phyloP scores from a whole-genome alignment of 805 yeast species.

The Jamesozyma gamospora region DNA sequence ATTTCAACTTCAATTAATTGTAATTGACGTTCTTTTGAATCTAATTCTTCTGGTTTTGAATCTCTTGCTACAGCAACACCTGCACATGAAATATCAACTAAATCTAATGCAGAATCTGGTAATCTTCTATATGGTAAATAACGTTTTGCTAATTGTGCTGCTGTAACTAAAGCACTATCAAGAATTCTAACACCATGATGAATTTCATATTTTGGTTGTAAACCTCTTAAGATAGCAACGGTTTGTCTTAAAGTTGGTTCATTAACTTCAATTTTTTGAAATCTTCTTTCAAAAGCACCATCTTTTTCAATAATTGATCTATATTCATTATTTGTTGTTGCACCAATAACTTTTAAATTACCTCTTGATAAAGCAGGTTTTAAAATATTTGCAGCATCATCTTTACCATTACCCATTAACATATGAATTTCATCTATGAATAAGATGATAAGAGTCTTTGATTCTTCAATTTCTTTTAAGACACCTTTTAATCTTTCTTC shows the following conservation, averaged over 20 bases:
- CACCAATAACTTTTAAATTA: conserved; percentile 86
- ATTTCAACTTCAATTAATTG: conserved; percentile 93
- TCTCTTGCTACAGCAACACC: conserved; percentile 91
- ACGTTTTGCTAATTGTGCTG: conserved; percentile 81
- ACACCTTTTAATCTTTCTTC: conserved; percentile 81
- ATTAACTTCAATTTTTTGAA: conserved; percentile 74
- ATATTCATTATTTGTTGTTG: conserved; percentile 91
- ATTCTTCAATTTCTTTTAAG: conserved; percentile 65
- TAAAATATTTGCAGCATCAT: conserved; percentile 86
- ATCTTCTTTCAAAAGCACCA: conserved; percentile 88
- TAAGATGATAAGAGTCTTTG: conserved; percentile 72
- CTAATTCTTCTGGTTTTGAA: conserved; percentile 91
- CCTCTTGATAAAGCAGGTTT: conserved; percentile 95
- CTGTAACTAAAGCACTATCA: conserved; percentile 87
- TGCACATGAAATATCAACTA: conserved; percentile 96
- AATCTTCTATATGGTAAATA: conserved; percentile 84
- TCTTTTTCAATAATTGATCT: conserved; percentile 88
- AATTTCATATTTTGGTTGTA: conserved; percentile 89
- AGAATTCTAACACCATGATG: conserved; percentile 95
- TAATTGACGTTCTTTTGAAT: conserved; percentile 74
- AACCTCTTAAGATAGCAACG: conserved; percentile 82
- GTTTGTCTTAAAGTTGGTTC: conserved; percentile 91
- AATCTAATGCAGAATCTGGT: conserved; percentile 95
- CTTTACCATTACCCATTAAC: conserved; percentile 81
- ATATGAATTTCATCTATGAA: conserved; percentile 89